A percentile compares a stretch with the other conserved stretches of the same genome.
These are phyloP conservation scores for Spirogloea muscicola DNA, from an alignment of 139 green algal genomes.

Conservation along the genomic window DNA sequence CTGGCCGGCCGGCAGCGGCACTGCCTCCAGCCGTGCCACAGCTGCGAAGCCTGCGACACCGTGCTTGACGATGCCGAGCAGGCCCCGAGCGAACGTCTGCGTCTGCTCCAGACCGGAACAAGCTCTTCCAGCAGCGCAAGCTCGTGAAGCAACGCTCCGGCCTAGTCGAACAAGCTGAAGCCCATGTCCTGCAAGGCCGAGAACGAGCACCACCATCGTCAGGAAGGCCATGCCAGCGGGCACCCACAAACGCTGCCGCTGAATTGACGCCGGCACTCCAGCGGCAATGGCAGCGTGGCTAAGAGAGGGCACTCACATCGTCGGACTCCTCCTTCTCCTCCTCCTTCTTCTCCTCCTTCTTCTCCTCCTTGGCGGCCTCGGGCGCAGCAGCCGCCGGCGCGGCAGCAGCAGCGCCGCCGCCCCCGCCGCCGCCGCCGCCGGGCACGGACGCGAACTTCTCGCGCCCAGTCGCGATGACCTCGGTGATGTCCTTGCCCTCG, in stretches of 20 bases:
- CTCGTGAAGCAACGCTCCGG: not conserved
- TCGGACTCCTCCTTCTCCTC: slow-evolving; percentile 50
- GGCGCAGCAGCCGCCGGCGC: slow-evolving; percentile 50
- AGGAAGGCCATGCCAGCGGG: too few species aligned
- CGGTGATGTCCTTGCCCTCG: slow-evolving; percentile 71
- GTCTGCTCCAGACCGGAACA: too few species aligned
- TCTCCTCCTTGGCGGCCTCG: slow-evolving; percentile 14
- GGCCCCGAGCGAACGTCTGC: too few species aligned
- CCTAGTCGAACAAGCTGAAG: slow-evolving; percentile 45
- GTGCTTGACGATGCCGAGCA: too few species aligned
- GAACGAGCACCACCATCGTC: too few species aligned
- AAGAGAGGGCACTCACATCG: slow-evolving; percentile 19
- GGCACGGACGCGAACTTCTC: slow-evolving; percentile 72
- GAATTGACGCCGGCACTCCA: too few species aligned
- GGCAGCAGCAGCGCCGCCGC: slow-evolving; percentile 11
- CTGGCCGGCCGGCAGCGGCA: too few species aligned
- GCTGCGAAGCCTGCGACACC: too few species aligned
- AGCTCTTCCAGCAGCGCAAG: too few species aligned
- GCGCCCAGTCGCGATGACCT: slow-evolving; percentile 55
- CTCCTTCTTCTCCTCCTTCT: slow-evolving; percentile 63
- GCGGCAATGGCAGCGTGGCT: not conserved
- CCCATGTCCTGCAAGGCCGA: slow-evolving; percentile 46
- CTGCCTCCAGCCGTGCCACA: too few species aligned
- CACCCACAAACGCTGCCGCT: too few species aligned
- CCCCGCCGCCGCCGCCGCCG: slow-evolving; percentile 56